phyloP scores from a whole-genome alignment of 2,329 filamentous ascomycete genomes.

The Exophiala alcalophila region DNA sequence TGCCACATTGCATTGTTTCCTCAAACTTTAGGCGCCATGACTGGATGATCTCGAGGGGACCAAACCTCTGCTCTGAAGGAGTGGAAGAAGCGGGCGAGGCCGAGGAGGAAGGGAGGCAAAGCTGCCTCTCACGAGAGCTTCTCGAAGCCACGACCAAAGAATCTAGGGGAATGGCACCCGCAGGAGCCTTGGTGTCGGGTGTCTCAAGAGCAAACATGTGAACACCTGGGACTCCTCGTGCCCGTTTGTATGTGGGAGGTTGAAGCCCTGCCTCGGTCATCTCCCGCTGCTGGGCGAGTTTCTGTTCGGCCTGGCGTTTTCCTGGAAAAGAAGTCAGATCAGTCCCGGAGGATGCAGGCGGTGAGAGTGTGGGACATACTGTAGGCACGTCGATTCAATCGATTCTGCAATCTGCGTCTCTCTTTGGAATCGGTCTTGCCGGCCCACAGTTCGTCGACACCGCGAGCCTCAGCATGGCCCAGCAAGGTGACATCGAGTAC shows the following conservation, averaged over 20 bases:
- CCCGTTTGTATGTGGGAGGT: background rate
- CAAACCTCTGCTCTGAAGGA: background rate
- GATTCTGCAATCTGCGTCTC: conserved; percentile 33
- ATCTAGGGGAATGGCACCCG: conserved; percentile 1
- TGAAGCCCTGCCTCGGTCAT: background rate
- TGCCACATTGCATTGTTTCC: conserved; percentile 4
- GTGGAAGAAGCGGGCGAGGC: background rate
- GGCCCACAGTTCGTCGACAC: conserved; percentile 32
- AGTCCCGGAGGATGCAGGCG: background rate
- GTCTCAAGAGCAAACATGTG: conserved; percentile 7
- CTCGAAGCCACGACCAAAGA: conserved; percentile 7
- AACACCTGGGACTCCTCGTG: conserved; percentile 3
- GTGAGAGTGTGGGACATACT: conserved; percentile 16
- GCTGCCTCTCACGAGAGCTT: no score
- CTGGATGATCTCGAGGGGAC: conserved; percentile 1
- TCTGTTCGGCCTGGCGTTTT: conserved; percentile 16
- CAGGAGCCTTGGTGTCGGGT: background rate
- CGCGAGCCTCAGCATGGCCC: conserved; percentile 11
- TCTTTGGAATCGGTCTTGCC: conserved; percentile 30
- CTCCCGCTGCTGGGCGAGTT: background rate
- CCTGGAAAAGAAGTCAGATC: conserved; percentile 3
- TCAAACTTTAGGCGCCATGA: conserved; percentile 15
- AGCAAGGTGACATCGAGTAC: conserved; percentile 8
- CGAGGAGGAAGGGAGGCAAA: no score
- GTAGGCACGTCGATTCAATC: conserved; percentile 32